Percentiles rank a stretch among this genome's conserved stretches.
phyloP scores from a whole-genome alignment of 495 filamentous ascomycete genomes.

The Hyaloscypha hepaticicola region DNA sequence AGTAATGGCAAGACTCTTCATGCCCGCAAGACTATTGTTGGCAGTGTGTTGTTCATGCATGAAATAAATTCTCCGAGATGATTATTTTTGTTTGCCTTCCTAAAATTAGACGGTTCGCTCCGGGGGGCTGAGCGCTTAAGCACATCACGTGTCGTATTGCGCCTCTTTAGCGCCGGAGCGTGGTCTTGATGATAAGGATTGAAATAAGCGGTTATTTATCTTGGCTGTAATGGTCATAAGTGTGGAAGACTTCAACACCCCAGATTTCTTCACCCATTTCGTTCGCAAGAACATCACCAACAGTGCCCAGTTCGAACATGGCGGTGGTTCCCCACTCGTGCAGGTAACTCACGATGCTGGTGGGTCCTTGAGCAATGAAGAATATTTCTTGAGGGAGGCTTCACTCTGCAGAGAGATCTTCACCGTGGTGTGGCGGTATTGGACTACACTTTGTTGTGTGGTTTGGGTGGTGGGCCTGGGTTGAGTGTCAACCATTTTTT shows the following conservation, averaged over 20 bases:
- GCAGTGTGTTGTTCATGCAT: neutral
- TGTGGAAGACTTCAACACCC: constrained; percentile 28
- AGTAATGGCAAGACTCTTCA: constrained; percentile 13
- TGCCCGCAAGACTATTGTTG: neutral
- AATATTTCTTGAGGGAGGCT: constrained; percentile 35
- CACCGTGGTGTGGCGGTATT: constrained; percentile 36
- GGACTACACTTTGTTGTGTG: constrained; percentile 35
- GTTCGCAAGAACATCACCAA: constrained; percentile 22
- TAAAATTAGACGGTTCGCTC: neutral
- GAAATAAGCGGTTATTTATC: constrained; percentile 19
- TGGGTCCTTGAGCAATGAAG: constrained; percentile 35
- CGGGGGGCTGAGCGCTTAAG: neutral
- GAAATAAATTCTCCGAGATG: neutral
- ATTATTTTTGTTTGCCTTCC: neutral
- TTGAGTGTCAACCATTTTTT: constrained; percentile 30
- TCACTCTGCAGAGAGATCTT: constrained; percentile 38
- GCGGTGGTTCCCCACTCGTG: constrained; percentile 35
- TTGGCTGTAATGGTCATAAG: constrained; percentile 34
- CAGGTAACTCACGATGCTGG: constrained; percentile 36
- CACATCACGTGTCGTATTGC: neutral
- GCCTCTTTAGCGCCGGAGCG: no score
- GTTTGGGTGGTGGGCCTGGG: constrained; percentile 29
- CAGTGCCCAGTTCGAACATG: constrained; percentile 36
- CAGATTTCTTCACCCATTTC: constrained; percentile 28
- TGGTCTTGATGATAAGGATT: constrained; percentile 5